Conservation (phyloP, 176 grass and related monocot species). For the Lolium rigidum region DNA sequence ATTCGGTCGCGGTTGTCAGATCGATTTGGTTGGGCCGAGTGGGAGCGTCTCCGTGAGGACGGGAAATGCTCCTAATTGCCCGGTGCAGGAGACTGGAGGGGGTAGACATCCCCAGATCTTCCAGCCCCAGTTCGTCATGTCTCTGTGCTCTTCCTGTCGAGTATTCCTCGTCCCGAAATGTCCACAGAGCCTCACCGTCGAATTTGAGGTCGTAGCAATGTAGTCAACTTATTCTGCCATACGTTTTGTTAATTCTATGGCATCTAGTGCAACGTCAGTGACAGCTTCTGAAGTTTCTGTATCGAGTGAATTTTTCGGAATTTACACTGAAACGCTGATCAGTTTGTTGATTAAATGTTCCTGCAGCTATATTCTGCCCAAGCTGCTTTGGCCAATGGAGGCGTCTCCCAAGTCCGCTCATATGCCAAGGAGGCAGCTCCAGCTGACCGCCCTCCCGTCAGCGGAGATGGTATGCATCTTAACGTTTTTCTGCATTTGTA, state of each 20-base stretch:
- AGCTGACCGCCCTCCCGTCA: constrained; percentile 55
- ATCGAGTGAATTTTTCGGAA: neutral
- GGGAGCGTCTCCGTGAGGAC: neutral
- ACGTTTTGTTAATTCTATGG: neutral
- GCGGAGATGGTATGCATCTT: constrained; percentile 72
- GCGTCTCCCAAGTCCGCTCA: constrained; percentile 55
- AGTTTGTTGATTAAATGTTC: constrained; percentile 13
- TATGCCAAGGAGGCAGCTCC: constrained; percentile 72
- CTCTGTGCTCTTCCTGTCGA: neutral
- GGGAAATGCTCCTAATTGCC: neutral
- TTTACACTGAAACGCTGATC: neutral
- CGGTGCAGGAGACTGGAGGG: neutral
- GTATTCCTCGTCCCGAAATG: neutral
- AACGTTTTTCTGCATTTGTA: neutral
- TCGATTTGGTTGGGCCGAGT: neutral
- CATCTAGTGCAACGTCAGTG: neutral
- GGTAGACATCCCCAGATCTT: neutral
- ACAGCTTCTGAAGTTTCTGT: neutral
- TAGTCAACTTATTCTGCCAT: neutral
- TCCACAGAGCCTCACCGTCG: neutral
- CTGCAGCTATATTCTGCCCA: constrained; percentile 83
- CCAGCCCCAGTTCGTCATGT: neutral
- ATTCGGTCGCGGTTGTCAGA: neutral
- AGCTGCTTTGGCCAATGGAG: constrained; percentile 59
- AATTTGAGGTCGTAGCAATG: neutral